Evolutionary conservation across 2,329 filamentous ascomycete species (phyloP), one percentile per base, ranked within the genome.

Genomic region (Ascochyta lentis): DNA sequence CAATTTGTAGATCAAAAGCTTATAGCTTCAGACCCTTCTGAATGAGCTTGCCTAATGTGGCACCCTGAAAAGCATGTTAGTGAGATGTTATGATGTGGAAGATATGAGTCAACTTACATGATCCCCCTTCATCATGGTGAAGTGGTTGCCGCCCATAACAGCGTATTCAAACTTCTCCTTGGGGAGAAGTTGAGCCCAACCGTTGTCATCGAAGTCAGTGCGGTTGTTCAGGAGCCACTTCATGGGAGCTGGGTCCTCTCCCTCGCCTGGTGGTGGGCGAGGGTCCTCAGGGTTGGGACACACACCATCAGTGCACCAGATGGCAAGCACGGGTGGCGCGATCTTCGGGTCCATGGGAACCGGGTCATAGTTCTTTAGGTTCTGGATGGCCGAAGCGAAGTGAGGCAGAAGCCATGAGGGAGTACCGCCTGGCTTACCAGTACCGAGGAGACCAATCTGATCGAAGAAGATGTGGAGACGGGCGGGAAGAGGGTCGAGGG

Each of bases 271-370:
- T 82, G 88, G 66, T 79, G 88, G 87, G 39, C 85, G 81, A 37
- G 87, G 87, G 71, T 89, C 87, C 44, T 83, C 82, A 6, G 87
- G 85, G 51, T 84, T 78, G 60, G 87, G 84, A 78, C 88, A 90
- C 4, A 92, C 87, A 59, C 89, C 89, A 56, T 92, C 88, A 59
- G 86, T 84, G 68, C 87, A 90, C 86, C 88, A 92, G 64, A 92
- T 85, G 35, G 85, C 80, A 60, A 84, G 84, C 3, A 87, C 85
- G 22, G 84, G 82, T 35, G 89, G 87, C 35, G 83, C 84, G 59
- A 79, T 82, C 7, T 80, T 81, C 42, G 81, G 79, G 33, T 87
- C 79, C 68, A 89, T 86, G 3, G 85, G 85, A 64, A 83, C 81
- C 6, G 88, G 86, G 12, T 86, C 83, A 75, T 92, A 92, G 69